These are phyloP conservation scores for Spergularia azorica DNA, from an alignment of 179 eudicot genomes.

Conservation along the genomic window DNA sequence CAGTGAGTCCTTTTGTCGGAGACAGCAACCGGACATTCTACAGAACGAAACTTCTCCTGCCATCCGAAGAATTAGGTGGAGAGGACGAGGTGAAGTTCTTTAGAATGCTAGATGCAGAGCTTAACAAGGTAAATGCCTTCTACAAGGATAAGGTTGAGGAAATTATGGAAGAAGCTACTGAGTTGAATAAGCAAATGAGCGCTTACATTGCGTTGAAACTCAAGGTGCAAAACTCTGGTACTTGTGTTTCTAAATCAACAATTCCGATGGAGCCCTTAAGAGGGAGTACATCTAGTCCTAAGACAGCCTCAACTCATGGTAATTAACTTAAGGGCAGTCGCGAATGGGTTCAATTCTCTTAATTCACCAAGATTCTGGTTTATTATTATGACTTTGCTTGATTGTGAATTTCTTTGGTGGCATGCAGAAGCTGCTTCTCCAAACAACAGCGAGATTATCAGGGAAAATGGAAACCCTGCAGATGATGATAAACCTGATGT, in stretches of 20 bases:
- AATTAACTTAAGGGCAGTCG: neutral
- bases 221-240: slow-evolving; percentile 41
- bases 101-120: slow-evolving; percentile 68
- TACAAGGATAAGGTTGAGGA: slow-evolving; percentile 58
- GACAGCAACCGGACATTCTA: slow-evolving; percentile 43
- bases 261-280: slow-evolving; percentile 28
- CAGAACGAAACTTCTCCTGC: slow-evolving; percentile 57
- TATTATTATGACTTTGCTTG: neutral
- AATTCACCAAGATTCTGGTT: neutral
- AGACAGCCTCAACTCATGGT: slow-evolving; percentile 37
- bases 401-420: slow-evolving; percentile 2
- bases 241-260: slow-evolving; percentile 13
- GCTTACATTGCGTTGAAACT: slow-evolving; percentile 73
- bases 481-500: slow-evolving; percentile 30
- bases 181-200: slow-evolving; percentile 72
- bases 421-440: slow-evolving; percentile 28
- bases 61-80: slow-evolving; percentile 59
- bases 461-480: slow-evolving; percentile 16
- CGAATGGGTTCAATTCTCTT: neutral
- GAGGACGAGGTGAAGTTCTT: slow-evolving; percentile 63
- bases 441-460: neutral
- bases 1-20: slow-evolving; percentile 36
- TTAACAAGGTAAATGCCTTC: slow-evolving; percentile 67
- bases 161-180: slow-evolving; percentile 50
- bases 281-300: slow-evolving; percentile 24